These are phyloP conservation scores for Senna siamea DNA, from an alignment of 306 rosid genomes.

Conservation along the genomic window DNA sequence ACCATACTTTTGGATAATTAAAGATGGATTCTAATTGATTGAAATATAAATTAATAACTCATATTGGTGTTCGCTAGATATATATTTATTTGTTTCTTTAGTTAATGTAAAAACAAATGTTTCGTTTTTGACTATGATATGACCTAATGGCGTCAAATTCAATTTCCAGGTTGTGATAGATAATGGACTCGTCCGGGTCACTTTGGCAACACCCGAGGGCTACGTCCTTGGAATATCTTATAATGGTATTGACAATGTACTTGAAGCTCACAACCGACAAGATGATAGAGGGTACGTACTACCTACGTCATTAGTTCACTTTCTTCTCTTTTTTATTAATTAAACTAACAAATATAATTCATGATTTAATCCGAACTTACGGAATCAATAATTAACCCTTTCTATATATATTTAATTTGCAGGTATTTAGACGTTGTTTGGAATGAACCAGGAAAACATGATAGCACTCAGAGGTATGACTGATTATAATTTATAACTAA, in stretches of 20 bases:
- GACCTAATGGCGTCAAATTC: background rate
- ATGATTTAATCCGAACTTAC: background rate
- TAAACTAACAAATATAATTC: background rate
- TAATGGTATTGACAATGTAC: conserved; percentile 53
- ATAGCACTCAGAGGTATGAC: too few species aligned
- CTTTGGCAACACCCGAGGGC: conserved; percentile 61
- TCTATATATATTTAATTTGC: background rate
- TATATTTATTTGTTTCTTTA: too few species aligned
- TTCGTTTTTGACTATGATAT: background rate
- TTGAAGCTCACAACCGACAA: conserved; percentile 32
- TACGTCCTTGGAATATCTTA: conserved; percentile 55
- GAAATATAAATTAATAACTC: background rate
- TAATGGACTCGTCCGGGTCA: conserved; percentile 64
- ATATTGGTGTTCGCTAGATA: too few species aligned
- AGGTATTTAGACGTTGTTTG: conserved; percentile 79
- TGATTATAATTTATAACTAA: too few species aligned
- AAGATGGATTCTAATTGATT: background rate
- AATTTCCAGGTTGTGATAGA: conserved; percentile 58
- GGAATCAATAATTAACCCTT: background rate
- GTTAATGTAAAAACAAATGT: background rate
- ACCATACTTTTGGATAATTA: background rate
- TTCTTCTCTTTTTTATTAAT: background rate
- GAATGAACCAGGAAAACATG: too few species aligned
- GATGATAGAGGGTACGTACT: conserved; percentile 63
- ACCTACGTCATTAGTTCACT: background rate